Evolutionary conservation across 2,329 filamentous ascomycete species (phyloP).

Genomic region (Talaromyces sp.): DNA sequence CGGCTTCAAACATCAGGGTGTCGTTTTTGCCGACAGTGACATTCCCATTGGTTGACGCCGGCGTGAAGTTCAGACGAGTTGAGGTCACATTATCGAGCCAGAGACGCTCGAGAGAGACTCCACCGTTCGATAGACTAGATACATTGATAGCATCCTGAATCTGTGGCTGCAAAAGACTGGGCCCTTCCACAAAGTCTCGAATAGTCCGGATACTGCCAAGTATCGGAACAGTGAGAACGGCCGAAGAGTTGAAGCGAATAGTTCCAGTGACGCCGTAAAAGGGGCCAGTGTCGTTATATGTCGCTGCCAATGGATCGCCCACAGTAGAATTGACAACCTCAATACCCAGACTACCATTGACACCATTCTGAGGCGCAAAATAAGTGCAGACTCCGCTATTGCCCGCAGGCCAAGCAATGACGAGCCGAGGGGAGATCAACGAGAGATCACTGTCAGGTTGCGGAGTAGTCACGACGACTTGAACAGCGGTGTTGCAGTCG

Average conservation of each 20-base stretch:
- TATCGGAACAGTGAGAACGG: slow-evolving; percentile 52
- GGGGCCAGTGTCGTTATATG: slow-evolving; percentile 41
- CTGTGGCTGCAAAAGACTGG: slow-evolving; percentile 46
- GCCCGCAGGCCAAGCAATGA: slow-evolving; percentile 61
- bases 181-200: slow-evolving; percentile 58
- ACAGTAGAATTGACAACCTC: slow-evolving; percentile 47
- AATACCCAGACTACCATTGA: slow-evolving; percentile 52
- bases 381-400: slow-evolving; percentile 57
- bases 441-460: slow-evolving; percentile 49
- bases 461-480: slow-evolving; percentile 59
- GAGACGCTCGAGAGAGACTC: slow-evolving; percentile 47
- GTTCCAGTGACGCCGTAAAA: slow-evolving; percentile 51
- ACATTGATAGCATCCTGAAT: slow-evolving; percentile 53
- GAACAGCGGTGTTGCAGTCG: slow-evolving; percentile 55
- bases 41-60: slow-evolving; percentile 21
- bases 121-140: slow-evolving; percentile 36
- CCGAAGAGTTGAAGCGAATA: slow-evolving; percentile 55
- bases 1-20: slow-evolving; percentile 45
- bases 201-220: slow-evolving; percentile 60
- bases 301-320: slow-evolving; percentile 44
- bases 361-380: slow-evolving; percentile 51
- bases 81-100: slow-evolving; percentile 62
- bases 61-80: slow-evolving; percentile 48
- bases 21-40: slow-evolving; percentile 38
- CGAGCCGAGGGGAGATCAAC: slow-evolving; percentile 54